A percentile compares a stretch with the other conserved stretches of the same genome.
phyloP scores from a whole-genome alignment of 768 basidiomycete genomes.

The Boletus vermiculosoides region DNA sequence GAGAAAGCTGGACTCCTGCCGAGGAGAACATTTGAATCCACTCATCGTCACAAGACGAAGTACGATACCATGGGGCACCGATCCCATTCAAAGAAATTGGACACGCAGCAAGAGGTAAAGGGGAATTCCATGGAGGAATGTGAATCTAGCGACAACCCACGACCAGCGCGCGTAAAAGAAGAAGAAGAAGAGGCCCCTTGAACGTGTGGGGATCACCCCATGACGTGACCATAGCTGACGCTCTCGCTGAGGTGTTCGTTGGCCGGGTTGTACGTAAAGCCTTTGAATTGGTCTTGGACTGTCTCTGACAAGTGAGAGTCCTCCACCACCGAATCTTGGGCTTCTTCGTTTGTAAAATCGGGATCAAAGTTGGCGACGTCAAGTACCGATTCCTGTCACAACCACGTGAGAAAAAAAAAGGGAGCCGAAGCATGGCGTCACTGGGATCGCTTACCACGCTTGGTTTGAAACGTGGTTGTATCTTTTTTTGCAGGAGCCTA shows the following conservation, averaged over 20 bases:
- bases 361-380: slow-evolving; percentile 97
- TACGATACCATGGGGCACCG: too few species aligned
- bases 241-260: slow-evolving; percentile 86
- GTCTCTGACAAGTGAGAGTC: slow-evolving; percentile 92
- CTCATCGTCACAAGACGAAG: not conserved
- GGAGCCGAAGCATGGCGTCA: not conserved
- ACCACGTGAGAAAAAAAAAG: slow-evolving; percentile 5
- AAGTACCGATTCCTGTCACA: slow-evolving; percentile 75
- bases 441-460: slow-evolving; percentile 66
- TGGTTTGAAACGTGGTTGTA: slow-evolving; percentile 97
- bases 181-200: not conserved
- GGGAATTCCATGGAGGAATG: slow-evolving; percentile 1
- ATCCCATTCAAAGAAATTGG: too few species aligned
- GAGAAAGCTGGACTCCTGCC: not conserved
- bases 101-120: not conserved
- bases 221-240: slow-evolving; percentile 54
- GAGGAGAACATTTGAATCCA: not conserved
- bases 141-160: slow-evolving; percentile 9
- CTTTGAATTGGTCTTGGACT: slow-evolving; percentile 93
- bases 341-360: slow-evolving; percentile 94
- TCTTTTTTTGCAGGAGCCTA: slow-evolving; percentile 87
- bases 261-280: slow-evolving; percentile 85
- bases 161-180: slow-evolving; percentile 19
- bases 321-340: slow-evolving; percentile 93
- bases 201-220: slow-evolving; percentile 24